Evolutionary conservation across 2,329 filamentous ascomycete species (phyloP), one percentile per base, ranked within the genome.

Genomic region (Thermothelomyces thermophilus): DNA sequence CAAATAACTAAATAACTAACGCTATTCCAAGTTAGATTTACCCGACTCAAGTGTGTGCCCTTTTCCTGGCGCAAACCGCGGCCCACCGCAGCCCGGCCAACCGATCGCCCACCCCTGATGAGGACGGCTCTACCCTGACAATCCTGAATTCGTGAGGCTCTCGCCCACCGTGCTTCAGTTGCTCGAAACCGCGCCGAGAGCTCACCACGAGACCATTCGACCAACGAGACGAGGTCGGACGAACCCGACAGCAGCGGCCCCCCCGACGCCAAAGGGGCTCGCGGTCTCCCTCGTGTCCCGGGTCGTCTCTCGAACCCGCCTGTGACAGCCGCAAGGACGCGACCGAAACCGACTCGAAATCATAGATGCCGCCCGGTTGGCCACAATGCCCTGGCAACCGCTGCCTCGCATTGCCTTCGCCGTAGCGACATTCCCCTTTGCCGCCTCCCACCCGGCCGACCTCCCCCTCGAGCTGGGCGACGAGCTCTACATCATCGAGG

Each of bases 401-500:
- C 80, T 98, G 69, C 88, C 90, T 70, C 87, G 89, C 64, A 96
- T 98, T 74, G 93, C 90, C 66, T 98, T 97, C 75, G 94, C 91
- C 62, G 87, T 98, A 69, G 93, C 91, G 75, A 90, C 85, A 59
- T 95, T 90, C 68, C 93, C 93, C 33, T 98, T 98, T 72, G 79
- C 86, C 61, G 87, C 93, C 53, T 84, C 87, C 53, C 84, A 84
- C 58, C 82, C 90, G 47, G 87, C 90, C 66, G 93, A 98, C 70
- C 83, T 98, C 17, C 93, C 94, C 9, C 84, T 98, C 66, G 90
- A 98, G 70, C 88, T 98, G 57, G 93, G 93, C 48, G 93, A 98
- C 77, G 93, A 98, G 71, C 76, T 98, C 57, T 98, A 98, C 72
- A 94, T 98, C 59, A 96, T 98, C 65, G 91, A 97, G 70, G 89